phyloP scores from a whole-genome alignment of 2,329 filamentous ascomycete species.

The Alternaria metachromatica region DNA sequence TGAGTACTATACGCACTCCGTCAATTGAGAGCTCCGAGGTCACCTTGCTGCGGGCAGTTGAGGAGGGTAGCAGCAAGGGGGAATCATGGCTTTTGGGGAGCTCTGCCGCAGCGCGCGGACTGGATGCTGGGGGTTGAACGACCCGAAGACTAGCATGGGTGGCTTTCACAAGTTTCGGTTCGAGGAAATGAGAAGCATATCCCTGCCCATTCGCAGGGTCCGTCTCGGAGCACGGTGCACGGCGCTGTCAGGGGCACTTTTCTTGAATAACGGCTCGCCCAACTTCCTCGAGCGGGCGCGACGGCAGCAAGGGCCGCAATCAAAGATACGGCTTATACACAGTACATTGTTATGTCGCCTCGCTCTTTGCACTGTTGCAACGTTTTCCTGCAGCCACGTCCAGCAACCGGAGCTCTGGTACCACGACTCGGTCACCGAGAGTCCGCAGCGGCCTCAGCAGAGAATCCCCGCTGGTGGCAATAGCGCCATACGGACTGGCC shows the following conservation, averaged over 20 bases:
- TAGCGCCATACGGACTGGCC: slow-evolving; percentile 23
- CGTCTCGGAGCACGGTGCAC: slow-evolving; percentile 36
- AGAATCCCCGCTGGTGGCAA: slow-evolving; percentile 31
- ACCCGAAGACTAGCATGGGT: slow-evolving; percentile 42
- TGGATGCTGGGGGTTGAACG: slow-evolving; percentile 39
- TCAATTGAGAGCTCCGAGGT: slow-evolving; percentile 41
- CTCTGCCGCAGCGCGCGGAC: slow-evolving; percentile 38
- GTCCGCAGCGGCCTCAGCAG: slow-evolving; percentile 14
- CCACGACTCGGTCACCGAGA: slow-evolving; percentile 33
- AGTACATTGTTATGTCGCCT: not conserved
- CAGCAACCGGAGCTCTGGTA: slow-evolving; percentile 21
- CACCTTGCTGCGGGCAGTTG: slow-evolving; percentile 48
- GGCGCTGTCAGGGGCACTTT: slow-evolving; percentile 36
- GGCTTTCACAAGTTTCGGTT: slow-evolving; percentile 44
- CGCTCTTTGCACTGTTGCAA: not conserved
- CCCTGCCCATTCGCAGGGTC: slow-evolving; percentile 42
- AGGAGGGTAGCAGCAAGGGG: slow-evolving; percentile 47
- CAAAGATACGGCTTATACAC: slow-evolving; percentile 8
- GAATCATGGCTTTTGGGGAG: slow-evolving; percentile 45
- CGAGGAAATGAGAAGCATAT: slow-evolving; percentile 41
- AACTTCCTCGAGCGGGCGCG: slow-evolving; percentile 7
- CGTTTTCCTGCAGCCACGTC: slow-evolving; percentile 7
- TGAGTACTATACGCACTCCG: slow-evolving; percentile 29
- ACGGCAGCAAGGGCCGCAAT: slow-evolving; percentile 17
- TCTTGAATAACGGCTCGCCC: slow-evolving; percentile 19